These are phyloP conservation scores for Sisymbrium irio DNA, from an alignment of 345 rosid genomes.

Conservation along the genomic window DNA sequence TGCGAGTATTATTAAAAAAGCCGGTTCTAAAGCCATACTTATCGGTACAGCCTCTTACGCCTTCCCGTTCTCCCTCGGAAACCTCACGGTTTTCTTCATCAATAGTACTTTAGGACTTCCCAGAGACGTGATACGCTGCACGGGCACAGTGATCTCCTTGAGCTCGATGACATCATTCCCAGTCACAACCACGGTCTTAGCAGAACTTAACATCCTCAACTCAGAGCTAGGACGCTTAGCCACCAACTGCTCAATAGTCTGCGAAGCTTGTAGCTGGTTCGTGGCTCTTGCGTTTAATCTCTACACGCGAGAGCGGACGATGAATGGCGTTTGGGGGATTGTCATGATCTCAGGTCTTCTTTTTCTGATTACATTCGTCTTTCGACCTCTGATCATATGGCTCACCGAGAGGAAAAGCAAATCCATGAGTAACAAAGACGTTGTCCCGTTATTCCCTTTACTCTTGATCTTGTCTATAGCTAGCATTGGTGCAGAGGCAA, in stretches of 20 bases:
- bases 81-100: slow-evolving; percentile 14
- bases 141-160: slow-evolving; percentile 10
- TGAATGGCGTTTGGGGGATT: not conserved
- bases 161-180: slow-evolving; percentile 37
- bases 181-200: slow-evolving; percentile 33
- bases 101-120: slow-evolving; percentile 9
- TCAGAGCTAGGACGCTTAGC: slow-evolving; percentile 39
- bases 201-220: slow-evolving; percentile 35
- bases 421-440: slow-evolving; percentile 8
- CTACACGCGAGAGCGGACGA: slow-evolving; percentile 19
- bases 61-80: slow-evolving; percentile 31
- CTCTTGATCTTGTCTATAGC: slow-evolving; percentile 17
- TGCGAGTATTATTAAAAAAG: slow-evolving; percentile 26
- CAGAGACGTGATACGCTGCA: not conserved
- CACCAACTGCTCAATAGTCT: slow-evolving; percentile 31
- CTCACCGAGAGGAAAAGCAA: slow-evolving; percentile 19
- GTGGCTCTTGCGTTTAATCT: slow-evolving; percentile 26
- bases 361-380: not conserved
- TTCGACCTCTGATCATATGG: slow-evolving; percentile 31
- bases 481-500: slow-evolving; percentile 6
- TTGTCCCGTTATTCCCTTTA: slow-evolving; percentile 27
- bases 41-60: slow-evolving; percentile 35
- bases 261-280: slow-evolving; percentile 29
- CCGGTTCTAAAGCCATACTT: slow-evolving; percentile 24
- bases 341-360: not conserved